Base-by-base conservation (phyloP, 1,284 basidiomycete genomes). In the Cryptococcus sp. region DNA sequence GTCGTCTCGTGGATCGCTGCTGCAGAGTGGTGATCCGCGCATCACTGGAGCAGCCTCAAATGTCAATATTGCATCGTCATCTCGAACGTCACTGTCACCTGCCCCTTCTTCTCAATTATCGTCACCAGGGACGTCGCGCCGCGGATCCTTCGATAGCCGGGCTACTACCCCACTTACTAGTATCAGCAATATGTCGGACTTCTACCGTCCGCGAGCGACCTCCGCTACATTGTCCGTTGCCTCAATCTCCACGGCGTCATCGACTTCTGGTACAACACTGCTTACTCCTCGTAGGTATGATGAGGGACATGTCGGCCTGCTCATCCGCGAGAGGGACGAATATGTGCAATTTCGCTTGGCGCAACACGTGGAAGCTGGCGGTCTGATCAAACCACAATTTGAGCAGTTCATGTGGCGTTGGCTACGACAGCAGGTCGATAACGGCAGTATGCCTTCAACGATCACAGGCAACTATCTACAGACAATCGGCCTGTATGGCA, bases 241-340 rank as follows among this genome's bases (percentile, higher is more conserved):
- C 42, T 19, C n/a, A n/a, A 15, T 15, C n/a, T 20, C 59, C 27
- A 35, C 52, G 22, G 6, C 52, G 30, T 16, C 49, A 41, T 22
- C 50, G n/a, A 20, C 54, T 22, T 45, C 41, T 2, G 23, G 47
- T 20, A 53, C 23, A 5, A 52, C 27, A 30, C 42, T 16, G 38
- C 55, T 13, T 16, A 22, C 3, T 22, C 22, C 39, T 20, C 54
- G 19, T 10, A n/a, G 4, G 19, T 7, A 20, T 4, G 53, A 57
- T 23, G 58, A 61, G 11, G 40, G 46, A 1, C 67, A 72, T 54
- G 51, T 65, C 23, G 71, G 67, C 10, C 38, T 64, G 4, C 64
- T 75, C 4, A 41, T 67, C 3, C 69, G 71, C 5, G 73, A 75
- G 54, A 55, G 69, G 6, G 61, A 65, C 17, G 58, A 70, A 45